Evolutionary conservation across 148 eudicot species (phyloP).

Genomic region (Vaccinium vitisidaea): DNA sequence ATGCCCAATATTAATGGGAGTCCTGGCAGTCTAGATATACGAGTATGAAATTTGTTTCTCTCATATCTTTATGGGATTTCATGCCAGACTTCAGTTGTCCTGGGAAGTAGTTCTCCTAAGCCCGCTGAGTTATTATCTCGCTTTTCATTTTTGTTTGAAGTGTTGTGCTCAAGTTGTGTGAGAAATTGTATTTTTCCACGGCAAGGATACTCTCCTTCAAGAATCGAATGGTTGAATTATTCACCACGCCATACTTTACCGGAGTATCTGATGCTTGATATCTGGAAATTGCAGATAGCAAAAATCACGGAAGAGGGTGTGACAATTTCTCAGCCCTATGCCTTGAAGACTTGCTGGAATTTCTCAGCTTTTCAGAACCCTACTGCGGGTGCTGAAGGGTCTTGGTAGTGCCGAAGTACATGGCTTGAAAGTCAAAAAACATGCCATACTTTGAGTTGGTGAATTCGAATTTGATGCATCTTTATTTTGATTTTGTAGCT

Average conservation of each 20-base stretch:
- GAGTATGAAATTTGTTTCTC: background rate
- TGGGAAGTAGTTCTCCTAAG: background rate
- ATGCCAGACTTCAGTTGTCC: background rate
- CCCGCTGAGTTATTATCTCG: background rate
- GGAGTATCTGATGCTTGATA: background rate
- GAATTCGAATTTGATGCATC: background rate
- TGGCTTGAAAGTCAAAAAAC: background rate
- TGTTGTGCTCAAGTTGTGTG: background rate
- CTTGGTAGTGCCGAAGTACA: conserved; percentile 45
- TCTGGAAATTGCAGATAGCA: conserved; percentile 55
- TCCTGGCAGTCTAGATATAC: background rate
- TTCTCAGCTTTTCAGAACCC: conserved; percentile 77
- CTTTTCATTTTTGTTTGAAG: background rate
- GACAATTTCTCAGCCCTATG: conserved; percentile 61
- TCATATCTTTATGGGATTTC: background rate
- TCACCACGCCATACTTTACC: background rate
- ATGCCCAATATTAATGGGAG: background rate
- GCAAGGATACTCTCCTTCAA: background rate
- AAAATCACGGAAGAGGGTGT: conserved; percentile 77
- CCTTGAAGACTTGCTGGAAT: conserved; percentile 80
- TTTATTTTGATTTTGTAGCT: background rate
- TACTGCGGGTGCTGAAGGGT: conserved; percentile 72
- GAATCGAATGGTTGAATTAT: background rate
- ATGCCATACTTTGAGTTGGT: background rate
- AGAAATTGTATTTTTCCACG: background rate